A percentile compares a stretch with the other conserved stretches of the same genome.
Conservation (phyloP, 2,329 filamentous ascomycete species). For the Talaromyces sp. region DNA sequence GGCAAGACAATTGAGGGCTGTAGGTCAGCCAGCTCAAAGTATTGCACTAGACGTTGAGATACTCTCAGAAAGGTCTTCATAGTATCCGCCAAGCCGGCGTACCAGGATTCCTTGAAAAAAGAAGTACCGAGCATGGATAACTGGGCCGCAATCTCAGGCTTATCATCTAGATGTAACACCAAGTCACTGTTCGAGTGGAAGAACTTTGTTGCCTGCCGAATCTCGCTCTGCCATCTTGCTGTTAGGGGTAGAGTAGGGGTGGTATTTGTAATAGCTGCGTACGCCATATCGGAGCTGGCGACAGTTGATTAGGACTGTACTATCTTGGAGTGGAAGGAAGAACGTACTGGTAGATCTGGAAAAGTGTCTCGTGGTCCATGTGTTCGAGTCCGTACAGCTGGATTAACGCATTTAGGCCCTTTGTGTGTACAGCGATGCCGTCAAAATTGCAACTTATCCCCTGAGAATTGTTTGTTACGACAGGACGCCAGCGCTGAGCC, state of each 20-base stretch:
- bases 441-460: background rate
- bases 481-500: background rate
- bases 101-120: background rate
- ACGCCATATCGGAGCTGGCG: background rate
- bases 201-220: background rate
- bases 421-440: background rate
- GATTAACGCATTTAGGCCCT: background rate
- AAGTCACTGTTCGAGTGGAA: background rate
- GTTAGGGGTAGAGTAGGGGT: background rate
- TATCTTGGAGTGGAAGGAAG: background rate
- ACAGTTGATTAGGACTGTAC: background rate
- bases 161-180: background rate
- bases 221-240: background rate
- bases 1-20: background rate
- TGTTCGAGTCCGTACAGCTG: background rate
- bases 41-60: background rate
- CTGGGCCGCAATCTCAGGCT: background rate
- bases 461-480: background rate
- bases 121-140: background rate
- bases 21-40: background rate
- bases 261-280: background rate
- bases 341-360: background rate
- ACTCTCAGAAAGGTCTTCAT: background rate
- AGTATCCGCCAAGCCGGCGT: background rate
- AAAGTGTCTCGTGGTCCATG: background rate